phyloP scores from a whole-genome alignment of 2,329 filamentous ascomycete genomes.

The Mariannaea sp. region DNA sequence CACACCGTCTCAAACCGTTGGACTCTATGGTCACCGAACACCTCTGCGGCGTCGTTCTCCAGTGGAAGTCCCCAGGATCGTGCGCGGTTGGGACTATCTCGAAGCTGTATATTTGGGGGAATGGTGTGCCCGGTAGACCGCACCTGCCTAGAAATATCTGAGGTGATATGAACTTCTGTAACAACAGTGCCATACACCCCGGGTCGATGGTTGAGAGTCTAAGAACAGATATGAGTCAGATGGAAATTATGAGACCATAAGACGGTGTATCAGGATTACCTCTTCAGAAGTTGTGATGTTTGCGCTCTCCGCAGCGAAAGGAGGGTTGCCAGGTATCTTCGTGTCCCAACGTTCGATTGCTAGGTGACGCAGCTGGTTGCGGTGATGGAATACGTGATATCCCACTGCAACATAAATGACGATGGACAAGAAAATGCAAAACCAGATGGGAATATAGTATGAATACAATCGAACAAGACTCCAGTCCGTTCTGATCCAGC shows the following conservation, averaged over 20 bases:
- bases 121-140: slow-evolving; percentile 7
- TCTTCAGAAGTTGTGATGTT: slow-evolving; percentile 43
- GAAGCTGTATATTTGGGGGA: slow-evolving; percentile 24
- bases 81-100: slow-evolving; percentile 24
- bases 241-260: not conserved
- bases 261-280: slow-evolving; percentile 30
- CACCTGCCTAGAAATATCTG: slow-evolving; percentile 30
- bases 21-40: slow-evolving; percentile 14
- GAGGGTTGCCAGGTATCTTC: slow-evolving; percentile 22
- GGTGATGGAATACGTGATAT: slow-evolving; percentile 62
- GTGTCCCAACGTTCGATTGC: slow-evolving; percentile 34
- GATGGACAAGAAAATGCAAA: slow-evolving; percentile 59
- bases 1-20: slow-evolving; percentile 40
- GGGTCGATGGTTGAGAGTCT: slow-evolving; percentile 37
- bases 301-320: slow-evolving; percentile 35
- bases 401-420: slow-evolving; percentile 62
- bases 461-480: slow-evolving; percentile 61
- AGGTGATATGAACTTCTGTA: slow-evolving; percentile 55
- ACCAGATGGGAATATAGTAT: slow-evolving; percentile 66
- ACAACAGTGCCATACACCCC: slow-evolving; percentile 53
- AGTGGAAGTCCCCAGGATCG: slow-evolving; percentile 34
- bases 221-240: slow-evolving; percentile 22
- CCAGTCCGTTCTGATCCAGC: slow-evolving; percentile 61
- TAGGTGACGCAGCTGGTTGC: slow-evolving; percentile 59
- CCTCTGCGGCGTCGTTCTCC: slow-evolving; percentile 23